Evolutionary conservation across 2,329 filamentous ascomycete species (phyloP), one percentile per base, ranked within the genome.

Genomic region (Monilinia polystroma): DNA sequence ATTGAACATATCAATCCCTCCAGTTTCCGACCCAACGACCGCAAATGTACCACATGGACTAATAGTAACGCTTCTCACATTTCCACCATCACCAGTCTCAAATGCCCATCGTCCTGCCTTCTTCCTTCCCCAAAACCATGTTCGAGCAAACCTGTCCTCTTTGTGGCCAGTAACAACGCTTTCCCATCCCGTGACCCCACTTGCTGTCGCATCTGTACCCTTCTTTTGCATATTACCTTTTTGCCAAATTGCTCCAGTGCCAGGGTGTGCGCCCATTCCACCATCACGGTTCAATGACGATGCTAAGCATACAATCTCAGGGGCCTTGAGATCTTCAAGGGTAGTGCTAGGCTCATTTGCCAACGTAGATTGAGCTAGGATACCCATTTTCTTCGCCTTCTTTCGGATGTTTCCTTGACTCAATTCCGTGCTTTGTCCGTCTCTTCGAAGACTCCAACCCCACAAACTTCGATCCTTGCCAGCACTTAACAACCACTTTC

Each of bases 51-150:
- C 95, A 74, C 95, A 99, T 1, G 92, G 85, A 64, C 92, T 97
- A 68, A 99, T 90, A 14, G 93, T 86, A 26, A 99, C 92, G 64
- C 91, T 94, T 70, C 90, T 86, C 68, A 97, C 94, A 73, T 92
- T 86, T n/a, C 87, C 85, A 23, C 86, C 86, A 78, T 99, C 95
- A 52, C 90, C 86, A 0, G 93, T 97, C 71, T 91, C 88, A 72
- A 99, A 92, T 0, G 91, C 90, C 95, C 95, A 99, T 70, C 95
- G 85, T 14, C 95, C 95, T 59, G 95, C 93, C 73, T 90, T 88
- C 79, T 96, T 97, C 66, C 92, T 89, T 7, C 94, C 95, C 93
- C 95, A 98, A 79, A 97, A 97, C 95, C 95, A 99, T 1, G 95
- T 98, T 64, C 95, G 87, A 23, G 93, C 95, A 75, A 86, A 91